Evolutionary conservation across 768 basidiomycete genomes (phyloP).

Genomic region (Lentinula aciculospora): DNA sequence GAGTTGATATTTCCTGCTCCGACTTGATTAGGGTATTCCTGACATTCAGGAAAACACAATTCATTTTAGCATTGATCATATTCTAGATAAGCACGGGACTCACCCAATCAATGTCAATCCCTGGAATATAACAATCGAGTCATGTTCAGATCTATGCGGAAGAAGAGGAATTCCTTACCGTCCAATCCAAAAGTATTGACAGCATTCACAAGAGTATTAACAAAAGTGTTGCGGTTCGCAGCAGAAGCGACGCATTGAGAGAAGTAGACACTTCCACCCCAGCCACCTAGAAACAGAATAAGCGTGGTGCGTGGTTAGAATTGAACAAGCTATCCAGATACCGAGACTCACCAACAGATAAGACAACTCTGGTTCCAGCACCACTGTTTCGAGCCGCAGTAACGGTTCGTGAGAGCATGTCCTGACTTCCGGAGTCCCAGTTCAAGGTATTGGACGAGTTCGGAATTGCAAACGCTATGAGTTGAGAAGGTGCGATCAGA

Average conservation of each 20-base stretch:
- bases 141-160: background rate
- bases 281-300: constrained; percentile 43
- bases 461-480: constrained; percentile 63
- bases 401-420: constrained; percentile 53
- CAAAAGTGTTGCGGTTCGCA: constrained; percentile 49
- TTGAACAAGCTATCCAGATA: background rate
- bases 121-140: constrained; percentile 11
- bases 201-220: constrained; percentile 45
- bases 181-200: constrained; percentile 60
- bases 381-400: constrained; percentile 48
- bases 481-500: background rate
- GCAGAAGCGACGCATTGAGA: constrained; percentile 51
- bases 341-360: constrained; percentile 51
- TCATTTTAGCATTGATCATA: background rate
- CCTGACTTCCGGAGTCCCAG: constrained; percentile 45
- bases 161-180: constrained; percentile 41
- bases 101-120: constrained; percentile 54
- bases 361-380: constrained; percentile 56
- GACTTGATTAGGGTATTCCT: constrained; percentile 69
- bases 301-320: no score
- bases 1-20: constrained; percentile 62
- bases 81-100: background rate
- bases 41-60: background rate
- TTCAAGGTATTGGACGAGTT: constrained; percentile 47
- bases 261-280: constrained; percentile 67